Percentiles rank a stretch among this genome's conserved stretches.
Evolutionary conservation across 768 basidiomycete genomes (phyloP).

Genomic region (Cubamyces lactineus): DNA sequence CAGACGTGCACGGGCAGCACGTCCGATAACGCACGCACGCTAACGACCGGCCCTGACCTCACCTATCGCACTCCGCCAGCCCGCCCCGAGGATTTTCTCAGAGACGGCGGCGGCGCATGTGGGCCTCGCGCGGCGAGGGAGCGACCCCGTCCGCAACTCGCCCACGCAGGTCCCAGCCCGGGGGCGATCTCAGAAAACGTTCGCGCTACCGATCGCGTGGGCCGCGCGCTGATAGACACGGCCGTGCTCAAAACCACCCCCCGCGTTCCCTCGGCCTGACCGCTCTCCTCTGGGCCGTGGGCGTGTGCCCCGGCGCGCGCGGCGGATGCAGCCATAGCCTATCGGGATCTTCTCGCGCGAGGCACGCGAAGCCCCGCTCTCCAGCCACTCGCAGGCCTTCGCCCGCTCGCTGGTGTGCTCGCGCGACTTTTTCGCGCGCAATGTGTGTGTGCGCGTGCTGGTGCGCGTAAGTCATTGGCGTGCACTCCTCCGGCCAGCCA

Average conservation of each 20-base stretch:
- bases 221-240: constrained; percentile 27
- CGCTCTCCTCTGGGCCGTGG: constrained; percentile 24
- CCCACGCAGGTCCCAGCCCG: not conserved
- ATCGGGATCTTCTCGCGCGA: constrained; percentile 25
- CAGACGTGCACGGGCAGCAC: not conserved
- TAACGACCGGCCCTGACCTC: constrained; percentile 1
- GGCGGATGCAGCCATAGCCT: constrained; percentile 23
- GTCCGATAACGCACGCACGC: not conserved
- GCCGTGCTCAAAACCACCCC: constrained; percentile 26
- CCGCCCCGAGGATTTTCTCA: constrained; percentile 15
- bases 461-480: too few relatives aligned
- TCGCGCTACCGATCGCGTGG: constrained; percentile 26
- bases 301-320: constrained; percentile 2
- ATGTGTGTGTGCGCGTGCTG: too few relatives aligned
- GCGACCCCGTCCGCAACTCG: not conserved
- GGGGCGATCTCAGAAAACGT: constrained; percentile 10
- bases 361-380: constrained; percentile 17
- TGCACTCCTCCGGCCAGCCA: too few relatives aligned
- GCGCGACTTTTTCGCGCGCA: too few relatives aligned
- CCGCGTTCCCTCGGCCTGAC: constrained; percentile 25
- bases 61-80: constrained; percentile 14
- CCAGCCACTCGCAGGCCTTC: constrained; percentile 13
- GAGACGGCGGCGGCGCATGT: constrained; percentile 14
- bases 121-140: constrained; percentile 18
- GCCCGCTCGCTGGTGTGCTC: not conserved